These are phyloP conservation scores for Sclerospora graminicola DNA, from an alignment of 352 stramenopile species.

Conservation along the genomic window DNA sequence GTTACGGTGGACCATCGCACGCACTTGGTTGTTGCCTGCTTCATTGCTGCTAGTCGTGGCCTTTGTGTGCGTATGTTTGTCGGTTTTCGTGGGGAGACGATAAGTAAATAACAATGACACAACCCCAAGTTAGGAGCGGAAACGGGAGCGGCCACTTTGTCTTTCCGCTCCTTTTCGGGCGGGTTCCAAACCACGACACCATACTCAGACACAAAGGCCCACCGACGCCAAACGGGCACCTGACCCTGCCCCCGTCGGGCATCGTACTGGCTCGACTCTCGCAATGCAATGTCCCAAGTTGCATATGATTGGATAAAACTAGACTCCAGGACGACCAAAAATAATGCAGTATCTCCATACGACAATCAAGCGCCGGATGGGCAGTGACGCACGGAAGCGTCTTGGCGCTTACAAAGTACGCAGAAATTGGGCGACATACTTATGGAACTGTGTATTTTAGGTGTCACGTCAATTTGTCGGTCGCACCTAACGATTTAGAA, in stretches of 20 bases:
- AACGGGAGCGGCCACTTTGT: background rate
- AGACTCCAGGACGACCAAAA: too few species aligned
- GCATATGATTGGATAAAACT: background rate
- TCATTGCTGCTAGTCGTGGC: background rate
- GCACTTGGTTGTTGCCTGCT: constrained; percentile 16
- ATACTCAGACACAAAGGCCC: constrained; percentile 10
- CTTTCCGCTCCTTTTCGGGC: constrained; percentile 9
- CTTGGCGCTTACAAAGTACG: too few species aligned
- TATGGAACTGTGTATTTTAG: too few species aligned
- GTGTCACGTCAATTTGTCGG: too few species aligned
- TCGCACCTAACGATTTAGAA: too few species aligned
- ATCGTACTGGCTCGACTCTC: background rate
- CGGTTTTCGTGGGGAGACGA: background rate
- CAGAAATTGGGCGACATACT: too few species aligned
- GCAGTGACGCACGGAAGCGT: too few species aligned
- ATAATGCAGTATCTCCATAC: too few species aligned
- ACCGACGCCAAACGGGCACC: constrained; percentile 12
- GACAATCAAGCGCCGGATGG: too few species aligned
- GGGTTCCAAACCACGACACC: constrained; percentile 4
- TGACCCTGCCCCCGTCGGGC: constrained; percentile 4
- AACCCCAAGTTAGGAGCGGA: background rate
- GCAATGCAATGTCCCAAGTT: background rate
- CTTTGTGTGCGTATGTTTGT: too few species aligned
- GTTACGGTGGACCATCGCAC: constrained; percentile 52
- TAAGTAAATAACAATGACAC: constrained; percentile 5